Evolutionary conservation across 257 asterid genomes (phyloP).

Genomic region (Lycium barbarum): DNA sequence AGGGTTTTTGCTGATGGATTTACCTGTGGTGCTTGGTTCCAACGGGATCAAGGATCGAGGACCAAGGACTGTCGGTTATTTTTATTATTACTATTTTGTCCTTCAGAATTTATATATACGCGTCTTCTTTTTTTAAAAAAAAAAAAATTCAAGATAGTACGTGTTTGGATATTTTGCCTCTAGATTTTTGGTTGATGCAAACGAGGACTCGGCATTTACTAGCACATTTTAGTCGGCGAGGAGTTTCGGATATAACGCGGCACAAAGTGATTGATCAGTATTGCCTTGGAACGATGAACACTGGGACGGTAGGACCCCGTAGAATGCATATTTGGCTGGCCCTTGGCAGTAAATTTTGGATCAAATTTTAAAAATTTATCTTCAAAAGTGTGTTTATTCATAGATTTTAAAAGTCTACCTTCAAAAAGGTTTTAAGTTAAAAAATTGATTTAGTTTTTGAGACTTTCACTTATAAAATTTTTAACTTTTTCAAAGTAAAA

Average conservation of each 20-base stretch:
- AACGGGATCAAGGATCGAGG: constrained; percentile 20
- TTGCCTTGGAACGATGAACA: not conserved
- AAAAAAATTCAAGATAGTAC: not conserved
- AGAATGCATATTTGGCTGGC: too few species aligned
- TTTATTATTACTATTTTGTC: constrained; percentile 23
- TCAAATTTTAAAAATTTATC: too few species aligned
- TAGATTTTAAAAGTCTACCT: too few species aligned
- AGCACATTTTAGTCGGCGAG: not conserved
- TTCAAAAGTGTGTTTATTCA: too few species aligned
- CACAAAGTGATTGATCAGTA: not conserved
- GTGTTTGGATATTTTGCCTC: not conserved
- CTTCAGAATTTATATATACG: constrained; percentile 9
- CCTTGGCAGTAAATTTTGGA: too few species aligned
- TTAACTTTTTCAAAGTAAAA: too few species aligned
- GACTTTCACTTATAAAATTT: too few species aligned
- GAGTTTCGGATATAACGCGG: constrained; percentile 26
- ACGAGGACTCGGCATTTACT: not conserved
- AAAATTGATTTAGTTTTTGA: too few species aligned
- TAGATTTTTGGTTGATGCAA: not conserved
- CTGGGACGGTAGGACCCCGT: not conserved
- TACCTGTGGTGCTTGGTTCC: not conserved
- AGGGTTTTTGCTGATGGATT: constrained; percentile 37
- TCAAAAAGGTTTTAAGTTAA: too few species aligned
- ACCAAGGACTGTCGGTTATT: not conserved
- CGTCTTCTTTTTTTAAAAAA: not conserved